phyloP scores from a whole-genome alignment of 176 grass and related monocot species.

The Zea mays region Zm-B73-REFERENCE-NAM-5.0 NC_050099.1:89175501-89176000 shows the following conservation, averaged over 20 bases:
- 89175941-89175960: neutral
- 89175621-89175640: conserved; percentile 68
- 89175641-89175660: conserved; percentile 69
- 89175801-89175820: neutral
- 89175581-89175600: conserved; percentile 2
- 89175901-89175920: neutral
- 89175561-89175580: neutral
- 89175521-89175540: conserved; percentile 43
- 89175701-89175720: conserved; percentile 54
- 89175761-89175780: conserved; percentile 32
- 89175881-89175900: conserved; percentile 15
- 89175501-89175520: conserved; percentile 33
- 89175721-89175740: conserved; percentile 74
- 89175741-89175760: conserved; percentile 59
- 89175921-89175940: neutral
- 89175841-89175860: conserved; percentile 22
- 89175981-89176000: neutral
- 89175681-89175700: conserved; percentile 61
- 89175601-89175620: conserved; percentile 63
- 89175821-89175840: neutral
- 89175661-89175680: conserved; percentile 79
- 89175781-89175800: neutral
- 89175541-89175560: conserved; percentile 34
- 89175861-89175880: conserved; percentile 50
- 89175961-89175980: neutral